Conservation (phyloP, 768 basidiomycete genomes). For the Lactifluus rugatus region DNA sequence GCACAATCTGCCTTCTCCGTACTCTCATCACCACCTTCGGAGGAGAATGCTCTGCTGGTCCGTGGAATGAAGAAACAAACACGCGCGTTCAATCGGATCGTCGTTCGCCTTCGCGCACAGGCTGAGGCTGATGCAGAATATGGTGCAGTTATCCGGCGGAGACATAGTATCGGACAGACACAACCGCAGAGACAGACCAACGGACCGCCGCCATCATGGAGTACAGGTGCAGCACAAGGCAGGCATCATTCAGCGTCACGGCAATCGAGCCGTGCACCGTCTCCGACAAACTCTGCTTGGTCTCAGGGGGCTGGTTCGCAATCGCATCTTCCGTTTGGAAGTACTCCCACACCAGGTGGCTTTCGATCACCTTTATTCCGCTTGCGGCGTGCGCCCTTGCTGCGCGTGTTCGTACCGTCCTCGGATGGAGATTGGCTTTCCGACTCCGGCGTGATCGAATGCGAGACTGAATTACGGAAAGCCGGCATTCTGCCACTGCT, state of each 20-base stretch:
- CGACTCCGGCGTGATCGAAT: constrained; percentile 70
- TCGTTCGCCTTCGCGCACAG: constrained; percentile 67
- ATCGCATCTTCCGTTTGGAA: constrained; percentile 17
- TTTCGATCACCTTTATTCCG: constrained; percentile 70
- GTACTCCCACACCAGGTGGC: background rate
- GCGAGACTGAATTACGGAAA: constrained; percentile 68
- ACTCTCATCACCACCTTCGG: constrained; percentile 37
- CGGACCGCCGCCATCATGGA: constrained; percentile 19
- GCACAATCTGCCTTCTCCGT: constrained; percentile 48
- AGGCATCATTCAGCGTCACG: constrained; percentile 27
- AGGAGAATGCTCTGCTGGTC: constrained; percentile 36
- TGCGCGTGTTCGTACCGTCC: constrained; percentile 78
- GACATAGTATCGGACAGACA: constrained; percentile 8
- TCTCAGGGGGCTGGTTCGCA: constrained; percentile 35
- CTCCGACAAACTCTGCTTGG: constrained; percentile 43
- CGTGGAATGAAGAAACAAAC: constrained; percentile 48
- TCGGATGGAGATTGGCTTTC: constrained; percentile 83
- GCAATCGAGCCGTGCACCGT: constrained; percentile 55
- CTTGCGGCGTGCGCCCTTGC: constrained; percentile 59
- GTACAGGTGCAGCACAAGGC: constrained; percentile 12
- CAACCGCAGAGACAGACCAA: constrained; percentile 1
- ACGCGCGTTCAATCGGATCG: constrained; percentile 70
- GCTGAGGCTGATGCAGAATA: constrained; percentile 49
- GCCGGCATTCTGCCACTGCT: constrained; percentile 56
- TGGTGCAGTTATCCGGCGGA: constrained; percentile 10